phyloP scores from a whole-genome alignment of 495 filamentous ascomycete genomes.

The Penicillium paradoxum region DNA sequence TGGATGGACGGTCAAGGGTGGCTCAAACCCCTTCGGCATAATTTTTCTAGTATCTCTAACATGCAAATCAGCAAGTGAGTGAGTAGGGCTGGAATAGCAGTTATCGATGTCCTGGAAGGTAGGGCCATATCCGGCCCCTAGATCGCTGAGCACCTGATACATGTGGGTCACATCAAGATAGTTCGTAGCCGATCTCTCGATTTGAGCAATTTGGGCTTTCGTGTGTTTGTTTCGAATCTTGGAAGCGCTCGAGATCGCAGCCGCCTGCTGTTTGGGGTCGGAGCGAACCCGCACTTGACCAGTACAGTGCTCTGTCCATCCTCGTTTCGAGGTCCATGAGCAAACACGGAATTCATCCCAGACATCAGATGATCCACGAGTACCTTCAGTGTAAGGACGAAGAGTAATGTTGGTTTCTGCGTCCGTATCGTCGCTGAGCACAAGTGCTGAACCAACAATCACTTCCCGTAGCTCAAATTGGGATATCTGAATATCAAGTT shows the following conservation, averaged over 20 bases:
- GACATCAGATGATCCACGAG: constrained; percentile 30
- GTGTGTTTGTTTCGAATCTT: constrained; percentile 13
- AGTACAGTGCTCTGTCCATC: constrained; percentile 35
- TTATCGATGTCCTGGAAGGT: constrained; percentile 24
- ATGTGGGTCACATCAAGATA: constrained; percentile 17
- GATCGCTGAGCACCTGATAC: constrained; percentile 22
- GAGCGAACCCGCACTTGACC: constrained; percentile 20
- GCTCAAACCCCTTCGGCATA: constrained; percentile 28
- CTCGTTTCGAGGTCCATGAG: constrained; percentile 27
- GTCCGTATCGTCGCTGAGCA: constrained; percentile 37
- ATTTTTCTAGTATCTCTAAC: constrained; percentile 21
- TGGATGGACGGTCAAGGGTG: constrained; percentile 22
- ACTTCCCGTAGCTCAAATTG: constrained; percentile 37
- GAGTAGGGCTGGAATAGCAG: constrained; percentile 14
- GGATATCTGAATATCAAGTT: constrained; percentile 12
- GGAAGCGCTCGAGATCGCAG: constrained; percentile 10
- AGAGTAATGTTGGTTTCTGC: constrained; percentile 39
- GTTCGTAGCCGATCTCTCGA: constrained; percentile 12
- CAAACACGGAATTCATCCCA: constrained; percentile 38
- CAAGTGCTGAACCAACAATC: constrained; percentile 35
- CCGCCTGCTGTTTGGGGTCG: constrained; percentile 12
- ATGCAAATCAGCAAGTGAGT: constrained; percentile 19
- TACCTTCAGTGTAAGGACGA: constrained; percentile 35
- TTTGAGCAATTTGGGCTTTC: constrained; percentile 6
- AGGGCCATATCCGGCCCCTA: constrained; percentile 21